Evolutionary conservation across 768 basidiomycete genomes (phyloP).

Genomic region (Phylloporus sp.): DNA sequence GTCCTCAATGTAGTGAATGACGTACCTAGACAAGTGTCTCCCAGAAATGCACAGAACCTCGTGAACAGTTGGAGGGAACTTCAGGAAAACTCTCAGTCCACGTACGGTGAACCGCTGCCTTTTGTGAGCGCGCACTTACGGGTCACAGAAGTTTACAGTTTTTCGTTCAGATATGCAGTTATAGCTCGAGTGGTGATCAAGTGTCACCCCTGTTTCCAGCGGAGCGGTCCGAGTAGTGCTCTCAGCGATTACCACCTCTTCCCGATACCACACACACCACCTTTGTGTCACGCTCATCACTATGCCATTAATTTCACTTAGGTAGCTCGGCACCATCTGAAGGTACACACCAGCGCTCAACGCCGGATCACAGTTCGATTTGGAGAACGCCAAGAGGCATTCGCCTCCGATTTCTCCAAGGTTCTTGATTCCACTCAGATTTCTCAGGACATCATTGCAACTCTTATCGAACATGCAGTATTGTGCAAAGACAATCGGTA

Average conservation of each 20-base stretch:
- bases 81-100: too few species aligned
- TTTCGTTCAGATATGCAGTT: neutral
- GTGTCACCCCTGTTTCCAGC: neutral
- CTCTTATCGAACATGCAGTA: constrained; percentile 34
- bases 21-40: too few species aligned
- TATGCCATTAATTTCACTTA: constrained; percentile 40
- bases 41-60: too few species aligned
- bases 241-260: neutral
- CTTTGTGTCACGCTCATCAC: neutral
- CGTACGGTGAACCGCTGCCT: too few species aligned
- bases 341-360: neutral
- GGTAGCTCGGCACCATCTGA: constrained; percentile 12
- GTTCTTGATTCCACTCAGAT: constrained; percentile 27
- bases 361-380: constrained; percentile 8
- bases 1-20: too few species aligned
- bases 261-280: neutral
- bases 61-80: too few species aligned
- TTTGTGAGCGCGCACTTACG: too few species aligned
- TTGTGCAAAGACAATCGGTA: constrained; percentile 48
- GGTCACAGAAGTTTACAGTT: neutral
- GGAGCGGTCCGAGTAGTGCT: neutral
- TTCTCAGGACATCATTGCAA: neutral
- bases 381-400: constrained; percentile 30
- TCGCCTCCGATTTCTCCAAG: constrained; percentile 54
- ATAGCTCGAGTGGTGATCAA: neutral